Percentiles rank a stretch among this genome's conserved stretches.
Evolutionary conservation across 2,329 filamentous ascomycete species (phyloP).

Genomic region (Plectosphaerella plurivora): DNA sequence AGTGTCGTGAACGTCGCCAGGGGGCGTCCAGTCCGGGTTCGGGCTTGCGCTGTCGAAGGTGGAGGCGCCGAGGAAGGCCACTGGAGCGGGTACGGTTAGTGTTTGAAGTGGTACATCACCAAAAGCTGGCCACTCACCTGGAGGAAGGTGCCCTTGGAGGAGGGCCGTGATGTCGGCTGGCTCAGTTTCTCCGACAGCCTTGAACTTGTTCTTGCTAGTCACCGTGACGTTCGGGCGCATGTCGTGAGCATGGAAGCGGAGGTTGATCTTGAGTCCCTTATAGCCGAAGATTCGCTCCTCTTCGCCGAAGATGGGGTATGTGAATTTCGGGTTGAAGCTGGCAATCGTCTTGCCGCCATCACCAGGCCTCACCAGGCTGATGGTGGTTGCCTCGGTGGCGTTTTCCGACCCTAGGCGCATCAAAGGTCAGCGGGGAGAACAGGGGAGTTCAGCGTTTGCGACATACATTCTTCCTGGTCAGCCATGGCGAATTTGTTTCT

Average conservation of each 20-base stretch:
- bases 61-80: slow-evolving; percentile 59
- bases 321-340: slow-evolving; percentile 80
- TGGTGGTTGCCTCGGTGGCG: slow-evolving; percentile 57
- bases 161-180: slow-evolving; percentile 65
- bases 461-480: slow-evolving; percentile 1
- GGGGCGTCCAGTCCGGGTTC: slow-evolving; percentile 58
- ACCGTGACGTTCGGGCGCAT: slow-evolving; percentile 74
- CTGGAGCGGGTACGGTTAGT: slow-evolving; percentile 29
- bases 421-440: background rate
- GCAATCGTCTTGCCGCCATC: slow-evolving; percentile 51
- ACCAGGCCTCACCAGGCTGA: slow-evolving; percentile 53
- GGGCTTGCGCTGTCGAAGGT: slow-evolving; percentile 53
- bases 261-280: slow-evolving; percentile 69
- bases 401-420: slow-evolving; percentile 47
- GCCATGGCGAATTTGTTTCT: background rate
- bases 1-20: slow-evolving; percentile 65
- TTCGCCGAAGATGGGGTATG: slow-evolving; percentile 91
- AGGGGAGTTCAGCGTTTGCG: background rate
- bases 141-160: slow-evolving; percentile 63
- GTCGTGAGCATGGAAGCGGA: slow-evolving; percentile 65
- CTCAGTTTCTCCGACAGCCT: slow-evolving; percentile 60
- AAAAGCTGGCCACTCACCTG: slow-evolving; percentile 40
- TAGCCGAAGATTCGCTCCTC: slow-evolving; percentile 90
- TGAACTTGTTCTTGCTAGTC: slow-evolving; percentile 68
- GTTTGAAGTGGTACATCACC: background rate